These are phyloP conservation scores for Zymoseptoria passerinii DNA, from an alignment of 2,329 filamentous ascomycete genomes.

Conservation along the genomic window DNA sequence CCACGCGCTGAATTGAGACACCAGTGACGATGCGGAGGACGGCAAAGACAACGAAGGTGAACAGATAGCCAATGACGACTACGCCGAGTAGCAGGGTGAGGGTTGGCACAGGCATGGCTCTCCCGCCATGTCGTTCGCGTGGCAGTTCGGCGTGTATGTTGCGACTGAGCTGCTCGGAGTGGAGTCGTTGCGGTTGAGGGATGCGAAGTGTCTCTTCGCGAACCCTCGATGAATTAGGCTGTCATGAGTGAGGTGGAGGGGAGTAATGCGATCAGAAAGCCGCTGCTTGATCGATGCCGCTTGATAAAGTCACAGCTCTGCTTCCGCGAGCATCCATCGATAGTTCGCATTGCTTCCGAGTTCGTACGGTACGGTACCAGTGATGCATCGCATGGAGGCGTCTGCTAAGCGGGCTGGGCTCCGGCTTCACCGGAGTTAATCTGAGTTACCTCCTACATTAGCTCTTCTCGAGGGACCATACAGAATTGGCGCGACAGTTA, in stretches of 20 bases:
- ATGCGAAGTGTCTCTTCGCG: not conserved
- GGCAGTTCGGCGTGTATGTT: not conserved
- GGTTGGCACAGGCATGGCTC: slow-evolving; percentile 38
- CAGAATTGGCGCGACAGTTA: too few relatives aligned
- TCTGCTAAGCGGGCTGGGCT: not conserved
- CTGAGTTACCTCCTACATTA: not conserved
- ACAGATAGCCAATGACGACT: slow-evolving; percentile 76
- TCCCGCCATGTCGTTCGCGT: slow-evolving; percentile 16
- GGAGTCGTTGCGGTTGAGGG: not conserved
- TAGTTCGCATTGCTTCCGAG: not conserved
- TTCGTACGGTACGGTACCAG: not conserved
- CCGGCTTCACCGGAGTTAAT: not conserved
- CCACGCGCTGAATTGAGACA: slow-evolving; percentile 89
- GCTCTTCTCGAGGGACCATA: too few relatives aligned
- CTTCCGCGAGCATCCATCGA: not conserved
- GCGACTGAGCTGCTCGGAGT: not conserved
- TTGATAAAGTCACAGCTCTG: not conserved
- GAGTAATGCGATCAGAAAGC: not conserved
- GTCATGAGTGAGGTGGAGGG: not conserved
- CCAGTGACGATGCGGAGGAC: slow-evolving; percentile 86
- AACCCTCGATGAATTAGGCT: not conserved
- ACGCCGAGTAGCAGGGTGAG: slow-evolving; percentile 74
- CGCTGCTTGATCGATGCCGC: not conserved
- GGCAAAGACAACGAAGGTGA: slow-evolving; percentile 87
- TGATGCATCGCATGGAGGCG: not conserved